These are phyloP conservation scores for Synchytrium microbalum DNA, from an alignment of 371 early-diverging fungal species.

Conservation along the genomic window DNA sequence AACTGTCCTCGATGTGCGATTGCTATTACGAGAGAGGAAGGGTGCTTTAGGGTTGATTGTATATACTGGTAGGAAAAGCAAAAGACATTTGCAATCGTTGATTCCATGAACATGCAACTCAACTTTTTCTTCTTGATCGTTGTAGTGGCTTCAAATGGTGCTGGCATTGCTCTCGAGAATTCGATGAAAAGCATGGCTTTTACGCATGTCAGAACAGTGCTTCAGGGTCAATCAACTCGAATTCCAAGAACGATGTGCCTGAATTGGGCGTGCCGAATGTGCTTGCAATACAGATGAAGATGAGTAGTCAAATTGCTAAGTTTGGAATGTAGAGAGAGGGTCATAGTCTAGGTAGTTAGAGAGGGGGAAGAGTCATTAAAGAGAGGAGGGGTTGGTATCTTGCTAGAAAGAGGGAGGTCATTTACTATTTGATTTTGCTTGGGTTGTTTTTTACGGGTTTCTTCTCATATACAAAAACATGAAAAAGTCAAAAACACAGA, in stretches of 20 bases:
- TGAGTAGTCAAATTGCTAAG: not conserved
- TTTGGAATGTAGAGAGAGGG: conserved; percentile 1
- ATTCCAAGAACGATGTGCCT: not conserved
- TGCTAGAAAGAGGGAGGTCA: too few relatives aligned
- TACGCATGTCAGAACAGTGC: not conserved
- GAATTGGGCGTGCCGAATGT: not conserved
- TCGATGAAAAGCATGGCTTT: not conserved
- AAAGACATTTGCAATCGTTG: too few relatives aligned
- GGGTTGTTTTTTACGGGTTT: too few relatives aligned
- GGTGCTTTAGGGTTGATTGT: not conserved
- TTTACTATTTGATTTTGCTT: too few relatives aligned
- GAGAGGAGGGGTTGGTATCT: too few relatives aligned
- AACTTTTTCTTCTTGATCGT: too few relatives aligned
- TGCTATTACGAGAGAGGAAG: not conserved
- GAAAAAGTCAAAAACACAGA: too few relatives aligned
- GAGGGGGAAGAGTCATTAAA: too few relatives aligned
- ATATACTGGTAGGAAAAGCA: not conserved
- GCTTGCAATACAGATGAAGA: not conserved
- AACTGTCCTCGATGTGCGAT: not conserved
- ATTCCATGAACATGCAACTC: too few relatives aligned
- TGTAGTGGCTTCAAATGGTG: not conserved
- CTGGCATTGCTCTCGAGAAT: not conserved
- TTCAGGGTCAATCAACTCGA: not conserved
- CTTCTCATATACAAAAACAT: too few relatives aligned
- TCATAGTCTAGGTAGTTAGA: too few relatives aligned